Percentiles rank a stretch among this genome's conserved stretches.
Evolutionary conservation across 129 eudicot genomes (phyloP).

Genomic region (Deinandra increscens): DNA sequence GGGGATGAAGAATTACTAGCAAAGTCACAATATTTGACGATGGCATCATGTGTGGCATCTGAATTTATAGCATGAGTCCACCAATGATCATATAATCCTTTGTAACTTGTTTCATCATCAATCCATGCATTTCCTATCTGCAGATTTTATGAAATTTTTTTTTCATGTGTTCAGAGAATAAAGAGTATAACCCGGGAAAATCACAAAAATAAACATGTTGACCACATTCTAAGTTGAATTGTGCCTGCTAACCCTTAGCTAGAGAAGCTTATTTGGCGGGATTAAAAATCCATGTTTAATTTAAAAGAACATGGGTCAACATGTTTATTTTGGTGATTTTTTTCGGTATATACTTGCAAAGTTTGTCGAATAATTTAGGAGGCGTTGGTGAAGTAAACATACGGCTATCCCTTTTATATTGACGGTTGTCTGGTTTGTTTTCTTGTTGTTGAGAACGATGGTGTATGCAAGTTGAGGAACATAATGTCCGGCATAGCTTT

Average conservation of each 20-base stretch:
- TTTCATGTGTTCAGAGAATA: background rate
- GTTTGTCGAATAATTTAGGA: background rate
- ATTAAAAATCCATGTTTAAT: too few species aligned
- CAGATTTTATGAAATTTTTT: background rate
- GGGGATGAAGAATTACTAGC: slow-evolving; percentile 17
- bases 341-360: background rate
- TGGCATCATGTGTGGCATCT: slow-evolving; percentile 38
- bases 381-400: slow-evolving; percentile 12
- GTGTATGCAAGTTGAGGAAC: slow-evolving; percentile 46
- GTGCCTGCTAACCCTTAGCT: too few species aligned
- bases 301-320: too few species aligned
- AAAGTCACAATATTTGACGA: slow-evolving; percentile 35
- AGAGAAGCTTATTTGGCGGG: too few species aligned
- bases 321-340: too few species aligned
- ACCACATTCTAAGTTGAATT: too few species aligned
- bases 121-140: slow-evolving; percentile 58
- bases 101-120: slow-evolving; percentile 29
- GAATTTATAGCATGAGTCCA: slow-evolving; percentile 52
- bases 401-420: slow-evolving; percentile 58
- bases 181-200: too few species aligned
- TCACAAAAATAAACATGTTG: too few species aligned
- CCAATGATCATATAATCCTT: slow-evolving; percentile 38
- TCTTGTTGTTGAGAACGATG: slow-evolving; percentile 34
- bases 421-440: slow-evolving; percentile 35
- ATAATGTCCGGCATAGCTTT: slow-evolving; percentile 58